Evolutionary conservation across 192 early-diverging fungal species (phyloP), one percentile per base, ranked within the genome.

Genomic region (Pilobolus umbonatus): DNA sequence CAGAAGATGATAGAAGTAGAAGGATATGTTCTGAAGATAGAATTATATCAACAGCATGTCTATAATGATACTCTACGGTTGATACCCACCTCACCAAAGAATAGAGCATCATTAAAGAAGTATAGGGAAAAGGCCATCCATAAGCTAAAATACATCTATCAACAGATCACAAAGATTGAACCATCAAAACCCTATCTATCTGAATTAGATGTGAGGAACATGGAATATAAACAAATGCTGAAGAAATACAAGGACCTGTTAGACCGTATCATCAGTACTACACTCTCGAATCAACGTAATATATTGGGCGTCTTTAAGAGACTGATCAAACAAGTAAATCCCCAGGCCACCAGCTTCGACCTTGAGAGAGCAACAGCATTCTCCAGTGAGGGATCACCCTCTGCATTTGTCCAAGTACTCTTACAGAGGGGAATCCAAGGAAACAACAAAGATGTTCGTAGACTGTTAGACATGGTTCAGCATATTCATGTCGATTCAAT

Each of bases 371-470:
- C 52, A 15, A 34, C 38, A 1, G 31, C 52, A 12, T 54, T 35
- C 3, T 32, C 52, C 32, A 32, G 35, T 6, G 32, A 54, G 11
- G 31, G 38, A 4, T 32, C 32, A 2, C 35, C 52, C 0, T 54
- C 52, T 12, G 52, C 19, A 5, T 54, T 54, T 54, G 52, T 54
- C 24, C 52, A 54, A 22, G 32, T 54, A 14, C 14, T 54, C 2
- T 38, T 54, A 35, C 52, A 54, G 6, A 31, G 22, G 24, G 52
- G 11, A n/a, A 35, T 54, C 12, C 5, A 6, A 35, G 38, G 35
- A 6, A 54, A 54, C 15, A 35, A 26, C 31, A 34, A 35, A 32
- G 22, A 26, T 15, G 35, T 34, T 21, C 52, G 38, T 12, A 19
- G 38, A n/a, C 35, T 24, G 4, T 38, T 54, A 35, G 34, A 54